A percentile compares a stretch with the other conserved stretches of the same genome.
Evolutionary conservation across 805 yeast species (phyloP).

Genomic region (Saccharomycopsis javanensis): DNA sequence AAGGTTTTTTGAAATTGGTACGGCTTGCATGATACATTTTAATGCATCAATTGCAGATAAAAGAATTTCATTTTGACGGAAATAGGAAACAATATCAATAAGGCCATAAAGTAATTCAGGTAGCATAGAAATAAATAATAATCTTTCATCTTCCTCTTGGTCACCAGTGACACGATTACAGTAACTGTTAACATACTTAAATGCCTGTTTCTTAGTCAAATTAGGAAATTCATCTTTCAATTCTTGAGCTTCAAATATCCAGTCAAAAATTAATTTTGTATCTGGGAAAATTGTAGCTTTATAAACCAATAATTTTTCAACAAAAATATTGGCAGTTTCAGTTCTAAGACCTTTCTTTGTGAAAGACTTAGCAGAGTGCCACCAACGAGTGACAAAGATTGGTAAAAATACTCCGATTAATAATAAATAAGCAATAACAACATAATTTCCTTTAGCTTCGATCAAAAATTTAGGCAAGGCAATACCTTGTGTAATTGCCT

Average conservation of each 20-base stretch:
- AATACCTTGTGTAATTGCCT: constrained; percentile 81
- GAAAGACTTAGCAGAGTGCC: constrained; percentile 70
- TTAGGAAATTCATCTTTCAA: constrained; percentile 33
- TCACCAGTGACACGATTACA: constrained; percentile 39
- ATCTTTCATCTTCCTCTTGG: constrained; percentile 33
- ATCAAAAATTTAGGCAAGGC: constrained; percentile 89
- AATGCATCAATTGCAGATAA: constrained; percentile 53
- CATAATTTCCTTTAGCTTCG: constrained; percentile 66
- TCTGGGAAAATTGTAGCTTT: constrained; percentile 59
- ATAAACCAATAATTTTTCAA: constrained; percentile 62
- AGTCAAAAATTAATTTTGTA: constrained; percentile 40
- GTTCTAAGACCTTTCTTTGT: constrained; percentile 79
- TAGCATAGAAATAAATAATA: constrained; percentile 50
- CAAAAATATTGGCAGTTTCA: constrained; percentile 71
- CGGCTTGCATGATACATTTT: constrained; percentile 69
- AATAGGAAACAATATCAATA: constrained; percentile 71
- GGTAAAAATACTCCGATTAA: constrained; percentile 77
- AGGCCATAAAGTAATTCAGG: constrained; percentile 62
- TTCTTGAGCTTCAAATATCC: constrained; percentile 63
- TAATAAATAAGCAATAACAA: constrained; percentile 52
- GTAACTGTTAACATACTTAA: constrained; percentile 44
- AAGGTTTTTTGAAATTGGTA: constrained; percentile 36
- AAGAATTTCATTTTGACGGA: constrained; percentile 63
- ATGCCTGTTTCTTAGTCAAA: constrained; percentile 38
- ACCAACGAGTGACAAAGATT: constrained; percentile 74